Conservation (phyloP, 176 grass and related monocot species). For the Alopecurus myosuroides region DNA sequence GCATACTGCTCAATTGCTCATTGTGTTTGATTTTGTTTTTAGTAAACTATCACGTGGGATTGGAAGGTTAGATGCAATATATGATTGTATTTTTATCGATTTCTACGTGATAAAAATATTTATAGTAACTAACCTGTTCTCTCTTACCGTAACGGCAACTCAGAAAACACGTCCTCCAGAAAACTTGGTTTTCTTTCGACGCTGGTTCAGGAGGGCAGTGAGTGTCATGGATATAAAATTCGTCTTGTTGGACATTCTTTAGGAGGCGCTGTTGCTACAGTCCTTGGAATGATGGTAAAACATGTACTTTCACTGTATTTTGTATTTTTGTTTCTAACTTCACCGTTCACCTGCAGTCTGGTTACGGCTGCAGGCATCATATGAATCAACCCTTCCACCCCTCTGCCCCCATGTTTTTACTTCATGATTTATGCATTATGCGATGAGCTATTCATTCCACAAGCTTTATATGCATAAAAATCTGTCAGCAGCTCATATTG, state of each 20-base stretch:
- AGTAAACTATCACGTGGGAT: neutral
- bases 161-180: conserved; percentile 62
- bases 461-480: neutral
- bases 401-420: neutral
- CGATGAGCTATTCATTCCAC: conserved; percentile 1
- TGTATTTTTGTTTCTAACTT: neutral
- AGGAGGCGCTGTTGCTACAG: conserved; percentile 82
- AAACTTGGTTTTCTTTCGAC: conserved; percentile 58
- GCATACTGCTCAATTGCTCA: neutral
- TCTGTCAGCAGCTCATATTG: neutral
- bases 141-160: conserved; percentile 23
- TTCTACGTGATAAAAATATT: neutral
- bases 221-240: conserved; percentile 87
- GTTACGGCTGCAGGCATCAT: no score
- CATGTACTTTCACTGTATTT: neutral
- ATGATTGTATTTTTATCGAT: neutral
- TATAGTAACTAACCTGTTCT: conserved; percentile 1
- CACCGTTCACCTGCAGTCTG: neutral
- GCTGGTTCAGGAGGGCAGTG: conserved; percentile 60
- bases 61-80: conserved; percentile 10
- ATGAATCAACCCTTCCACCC: neutral
- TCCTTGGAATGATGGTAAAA: conserved; percentile 92
- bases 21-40: neutral
- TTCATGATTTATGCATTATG: neutral
- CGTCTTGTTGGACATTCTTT: conserved; percentile 88